Evolutionary conservation across 1,284 basidiomycete genomes (phyloP), one percentile per base, ranked within the genome.

Genomic region (Cryptococcus depauperatus): DNA sequence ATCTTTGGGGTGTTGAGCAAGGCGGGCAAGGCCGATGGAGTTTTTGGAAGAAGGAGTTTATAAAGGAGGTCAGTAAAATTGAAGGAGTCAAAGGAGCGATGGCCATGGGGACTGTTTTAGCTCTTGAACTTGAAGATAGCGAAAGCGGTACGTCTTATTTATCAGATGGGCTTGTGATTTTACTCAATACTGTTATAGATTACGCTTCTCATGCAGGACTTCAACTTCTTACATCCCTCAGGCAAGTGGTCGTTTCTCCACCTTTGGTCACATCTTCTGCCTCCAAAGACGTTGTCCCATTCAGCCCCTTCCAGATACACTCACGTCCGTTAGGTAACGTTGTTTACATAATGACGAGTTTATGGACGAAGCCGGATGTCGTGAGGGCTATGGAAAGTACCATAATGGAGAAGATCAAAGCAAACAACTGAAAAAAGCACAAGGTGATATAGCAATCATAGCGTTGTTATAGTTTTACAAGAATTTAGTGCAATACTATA

Each of bases 341-440:
- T 9, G 83, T 86, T 10, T 98, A 98, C 70, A 83, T 96, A 67
- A 96, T 98, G 79, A 84, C 82, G 5, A 92, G 85, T 69, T 75
- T 97, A 35, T 68, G 52, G 35, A 71, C 67, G 14, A 60, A 62
- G 28, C 50, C 47, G 3, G 51, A 58, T 21, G 60, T 64, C 3
- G 58, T 71, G 43, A 46, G 61, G 9, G 64, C 59, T 1, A 68
- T 71, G 60, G 67, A 71, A 54, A 35, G 42, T 39, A 58, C 48
- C 3, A 56, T 70, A 19, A 18, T 57, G 38, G 44, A 52, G 6
- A 51, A 61, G 33, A 38, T 66, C 16, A 30, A n/a, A n/a, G n/a
- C n/a, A n/a, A n/a, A n/a, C n/a, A n/a, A n/a, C n/a, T n/a, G n/a
- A n/a, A n/a, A n/a, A n/a, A n/a, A n/a, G n/a, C n/a, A n/a, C n/a